Evolutionary conservation across 169 alveolate genomes (phyloP).

Genomic region (Plasmodium gonderi): DNA sequence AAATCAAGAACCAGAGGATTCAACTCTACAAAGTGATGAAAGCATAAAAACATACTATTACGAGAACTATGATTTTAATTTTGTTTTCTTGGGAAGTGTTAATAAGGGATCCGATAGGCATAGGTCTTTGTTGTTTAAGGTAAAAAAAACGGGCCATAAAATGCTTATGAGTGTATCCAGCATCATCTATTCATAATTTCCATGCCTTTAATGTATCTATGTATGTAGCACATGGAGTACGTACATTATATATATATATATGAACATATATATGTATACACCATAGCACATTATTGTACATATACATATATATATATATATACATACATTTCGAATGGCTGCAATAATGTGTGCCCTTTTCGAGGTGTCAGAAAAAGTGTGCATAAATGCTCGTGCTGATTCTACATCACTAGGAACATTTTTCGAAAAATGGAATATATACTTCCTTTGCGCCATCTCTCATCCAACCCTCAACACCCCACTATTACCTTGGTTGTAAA

Average conservation of each 20-base stretch:
- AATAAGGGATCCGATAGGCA: constrained; percentile 55
- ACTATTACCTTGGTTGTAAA: neutral
- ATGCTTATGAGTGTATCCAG: too few species aligned
- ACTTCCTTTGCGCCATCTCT: neutral
- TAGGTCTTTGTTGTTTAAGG: constrained; percentile 41
- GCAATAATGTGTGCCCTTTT: too few species aligned
- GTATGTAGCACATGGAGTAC: too few species aligned
- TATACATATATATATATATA: neutral
- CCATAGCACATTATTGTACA: neutral
- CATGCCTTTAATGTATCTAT: too few species aligned
- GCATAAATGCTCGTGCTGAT: too few species aligned
- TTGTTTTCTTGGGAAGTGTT: constrained; percentile 61
- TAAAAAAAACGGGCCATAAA: neutral
- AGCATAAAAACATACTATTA: constrained; percentile 56
- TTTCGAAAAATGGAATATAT: too few species aligned
- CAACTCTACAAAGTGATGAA: constrained; percentile 9
- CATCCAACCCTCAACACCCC: neutral
- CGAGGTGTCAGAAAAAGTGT: too few species aligned
- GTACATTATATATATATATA: too few species aligned
- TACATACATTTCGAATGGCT: too few species aligned
- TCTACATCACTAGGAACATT: too few species aligned
- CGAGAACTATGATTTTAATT: constrained; percentile 41
- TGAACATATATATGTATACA: neutral
- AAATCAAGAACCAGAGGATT: neutral
- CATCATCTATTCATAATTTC: too few species aligned